Base-by-base conservation (phyloP, 371 early-diverging fungal species). In the Circinella minor region DNA sequence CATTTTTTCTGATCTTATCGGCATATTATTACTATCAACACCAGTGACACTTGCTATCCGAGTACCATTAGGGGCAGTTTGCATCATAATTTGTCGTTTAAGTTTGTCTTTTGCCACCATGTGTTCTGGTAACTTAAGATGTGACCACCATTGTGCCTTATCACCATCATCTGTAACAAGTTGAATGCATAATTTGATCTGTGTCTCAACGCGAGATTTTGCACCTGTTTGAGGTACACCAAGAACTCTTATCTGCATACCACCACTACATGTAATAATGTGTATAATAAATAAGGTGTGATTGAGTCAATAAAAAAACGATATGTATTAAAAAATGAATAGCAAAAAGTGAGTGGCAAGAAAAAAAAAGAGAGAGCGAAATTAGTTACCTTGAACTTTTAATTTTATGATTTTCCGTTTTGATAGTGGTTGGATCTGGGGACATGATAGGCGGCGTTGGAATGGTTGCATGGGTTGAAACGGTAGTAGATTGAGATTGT, bases 181-280 rank as follows among this genome's bases (percentile, higher is more conserved):
- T 67, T 95, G 93, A 63, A 97, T 83, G 60, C 95, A 94, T 36
- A 96, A 82, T 66, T 95, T 95, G 78, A 95, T 94, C 80, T 96
- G 97, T 36, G 97, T 97, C 79, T 97, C 96, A 36, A 97, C 97
- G 17, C 96, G 81, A 7, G 95, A 95, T 74, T 95, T 93, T 54
- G 95, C 96, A 51, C 95, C 94, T 20, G 86, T 84, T 66, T 82
- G 86, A 15, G 95, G 92, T 10, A 94, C 89, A 27, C 95, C 96
- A 34, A 91, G 83, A 18, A 92, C 88, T 43, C 86, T 77, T 46
- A 92, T 87, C 74, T 87, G 79, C 71, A 78, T 71, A 4, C 81
- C 77, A 51, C 63, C 3, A 51, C 51, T 51, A 51, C n/a, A 51
- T 51, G 15, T 14, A 51, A 51, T 17, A 47, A 9, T 11, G 1